Percentiles rank a stretch among this genome's conserved stretches.
These are phyloP conservation scores for Biscogniauxia marginata DNA, from an alignment of 2,329 filamentous ascomycete species.

Conservation along the genomic window DNA sequence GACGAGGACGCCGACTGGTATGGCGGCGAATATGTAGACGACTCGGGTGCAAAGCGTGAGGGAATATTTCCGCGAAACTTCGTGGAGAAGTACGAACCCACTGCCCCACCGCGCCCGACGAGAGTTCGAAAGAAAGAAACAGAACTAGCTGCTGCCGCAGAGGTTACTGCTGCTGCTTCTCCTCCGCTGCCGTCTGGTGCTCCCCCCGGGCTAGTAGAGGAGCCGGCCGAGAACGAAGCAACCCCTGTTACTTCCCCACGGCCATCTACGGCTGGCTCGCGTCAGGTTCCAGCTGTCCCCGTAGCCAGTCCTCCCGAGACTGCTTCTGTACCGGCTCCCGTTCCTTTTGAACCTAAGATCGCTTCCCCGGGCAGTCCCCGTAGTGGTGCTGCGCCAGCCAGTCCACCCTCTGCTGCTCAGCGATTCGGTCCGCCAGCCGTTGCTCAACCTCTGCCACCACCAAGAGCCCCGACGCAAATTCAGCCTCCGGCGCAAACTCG, in stretches of 20 bases:
- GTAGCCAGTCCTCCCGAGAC: slow-evolving; percentile 39
- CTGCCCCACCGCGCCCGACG: slow-evolving; percentile 80
- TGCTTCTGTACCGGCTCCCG: slow-evolving; percentile 36
- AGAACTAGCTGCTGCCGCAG: slow-evolving; percentile 35
- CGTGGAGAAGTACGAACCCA: slow-evolving; percentile 92
- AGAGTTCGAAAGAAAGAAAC: slow-evolving; percentile 70
- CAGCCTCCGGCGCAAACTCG: slow-evolving; percentile 38
- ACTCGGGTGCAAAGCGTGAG: slow-evolving; percentile 69
- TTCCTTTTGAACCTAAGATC: slow-evolving; percentile 31
- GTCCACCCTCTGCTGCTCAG: slow-evolving; percentile 38
- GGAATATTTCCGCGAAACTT: slow-evolving; percentile 97
- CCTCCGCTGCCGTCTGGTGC: slow-evolving; percentile 33
- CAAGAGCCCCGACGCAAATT: slow-evolving; percentile 31
- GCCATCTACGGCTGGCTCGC: slow-evolving; percentile 30
- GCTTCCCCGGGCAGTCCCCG: slow-evolving; percentile 40
- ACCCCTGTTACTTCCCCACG: slow-evolving; percentile 27
- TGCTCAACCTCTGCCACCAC: slow-evolving; percentile 38
- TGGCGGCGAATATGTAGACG: slow-evolving; percentile 80
- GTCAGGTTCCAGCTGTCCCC: slow-evolving; percentile 29
- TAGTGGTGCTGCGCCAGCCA: no score
- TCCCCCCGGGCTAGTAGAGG: slow-evolving; percentile 25
- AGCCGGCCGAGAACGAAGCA: slow-evolving; percentile 32
- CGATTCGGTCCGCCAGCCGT: slow-evolving; percentile 37
- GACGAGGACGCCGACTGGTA: slow-evolving; percentile 96
- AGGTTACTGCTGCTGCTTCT: slow-evolving; percentile 38